phyloP scores from a whole-genome alignment of 2,329 filamentous ascomycete genomes.

The Fusarium nanum region DNA sequence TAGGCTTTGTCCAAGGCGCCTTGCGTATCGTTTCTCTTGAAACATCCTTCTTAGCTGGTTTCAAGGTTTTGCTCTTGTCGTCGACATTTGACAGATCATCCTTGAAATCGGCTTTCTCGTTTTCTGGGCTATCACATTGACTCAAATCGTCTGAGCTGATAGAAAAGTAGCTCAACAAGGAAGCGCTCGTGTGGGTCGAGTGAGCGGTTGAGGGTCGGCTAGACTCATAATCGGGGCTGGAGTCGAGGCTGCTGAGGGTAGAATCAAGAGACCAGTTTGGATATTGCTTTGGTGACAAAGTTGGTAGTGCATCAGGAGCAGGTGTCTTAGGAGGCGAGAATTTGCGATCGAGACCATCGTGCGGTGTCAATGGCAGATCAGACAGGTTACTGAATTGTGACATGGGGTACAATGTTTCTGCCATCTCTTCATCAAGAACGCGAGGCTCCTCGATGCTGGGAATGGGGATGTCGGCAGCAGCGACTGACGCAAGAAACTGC shows the following conservation, averaged over 20 bases:
- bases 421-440: conserved; percentile 59
- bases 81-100: conserved; percentile 44
- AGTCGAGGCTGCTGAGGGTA: conserved; percentile 67
- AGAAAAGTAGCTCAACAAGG: conserved; percentile 68
- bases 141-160: conserved; percentile 66
- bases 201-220: conserved; percentile 70
- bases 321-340: conserved; percentile 71
- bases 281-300: conserved; percentile 60
- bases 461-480: conserved; percentile 72
- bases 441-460: conserved; percentile 72
- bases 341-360: conserved; percentile 53
- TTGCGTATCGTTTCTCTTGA: conserved; percentile 56
- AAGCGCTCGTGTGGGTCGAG: conserved; percentile 69
- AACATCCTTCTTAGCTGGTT: conserved; percentile 33
- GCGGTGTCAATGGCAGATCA: conserved; percentile 45
- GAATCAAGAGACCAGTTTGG: conserved; percentile 71
- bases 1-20: conserved; percentile 72
- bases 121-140: conserved; percentile 64
- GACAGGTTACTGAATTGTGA: conserved; percentile 52
- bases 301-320: conserved; percentile 59
- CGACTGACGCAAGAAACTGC: conserved; percentile 75
- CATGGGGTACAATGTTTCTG: conserved; percentile 51
- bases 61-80: conserved; percentile 51
- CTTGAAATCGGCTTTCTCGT: conserved; percentile 44
- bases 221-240: conserved; percentile 68